Conservation (phyloP, 2,329 filamentous ascomycete species). For the Endocalyx cinctus region DNA sequence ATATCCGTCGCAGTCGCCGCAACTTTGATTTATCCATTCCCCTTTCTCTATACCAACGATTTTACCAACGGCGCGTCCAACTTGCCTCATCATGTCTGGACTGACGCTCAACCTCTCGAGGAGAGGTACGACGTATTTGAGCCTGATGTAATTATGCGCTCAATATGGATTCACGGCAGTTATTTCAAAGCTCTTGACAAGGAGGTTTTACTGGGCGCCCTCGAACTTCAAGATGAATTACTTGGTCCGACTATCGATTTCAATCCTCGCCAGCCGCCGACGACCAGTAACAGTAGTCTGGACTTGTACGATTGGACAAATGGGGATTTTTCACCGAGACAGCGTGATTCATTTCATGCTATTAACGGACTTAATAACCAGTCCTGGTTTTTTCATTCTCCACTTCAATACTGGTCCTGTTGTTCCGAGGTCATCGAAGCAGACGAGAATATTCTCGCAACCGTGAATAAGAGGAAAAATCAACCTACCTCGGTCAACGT, state of each 20-base stretch:
- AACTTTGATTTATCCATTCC: slow-evolving; percentile 67
- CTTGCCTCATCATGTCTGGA: slow-evolving; percentile 77
- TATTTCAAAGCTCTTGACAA: slow-evolving; percentile 72
- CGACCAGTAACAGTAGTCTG: too few species aligned
- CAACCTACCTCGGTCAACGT: slow-evolving; percentile 66
- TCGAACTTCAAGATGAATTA: slow-evolving; percentile 66
- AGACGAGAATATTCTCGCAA: slow-evolving; percentile 61
- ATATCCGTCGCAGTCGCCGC: slow-evolving; percentile 68
- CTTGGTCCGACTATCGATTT: slow-evolving; percentile 58
- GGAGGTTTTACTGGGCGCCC: slow-evolving; percentile 59
- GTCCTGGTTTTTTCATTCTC: slow-evolving; percentile 79
- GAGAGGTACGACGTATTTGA: slow-evolving; percentile 43
- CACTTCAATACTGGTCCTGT: slow-evolving; percentile 75
- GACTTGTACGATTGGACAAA: slow-evolving; percentile 25
- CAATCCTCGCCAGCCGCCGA: slow-evolving; percentile 37
- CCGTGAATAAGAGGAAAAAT: slow-evolving; percentile 62
- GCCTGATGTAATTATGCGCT: slow-evolving; percentile 75
- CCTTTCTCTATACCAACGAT: slow-evolving; percentile 70
- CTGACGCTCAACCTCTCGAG: slow-evolving; percentile 61
- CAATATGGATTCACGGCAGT: slow-evolving; percentile 75
- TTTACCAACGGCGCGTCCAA: slow-evolving; percentile 67
- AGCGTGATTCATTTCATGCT: slow-evolving; percentile 54
- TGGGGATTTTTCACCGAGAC: slow-evolving; percentile 34
- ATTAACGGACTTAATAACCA: slow-evolving; percentile 56
- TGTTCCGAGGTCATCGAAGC: slow-evolving; percentile 51